Evolutionary conservation across 129 eudicot genomes (phyloP).

Genomic region (Kitagawia praeruptora): DNA sequence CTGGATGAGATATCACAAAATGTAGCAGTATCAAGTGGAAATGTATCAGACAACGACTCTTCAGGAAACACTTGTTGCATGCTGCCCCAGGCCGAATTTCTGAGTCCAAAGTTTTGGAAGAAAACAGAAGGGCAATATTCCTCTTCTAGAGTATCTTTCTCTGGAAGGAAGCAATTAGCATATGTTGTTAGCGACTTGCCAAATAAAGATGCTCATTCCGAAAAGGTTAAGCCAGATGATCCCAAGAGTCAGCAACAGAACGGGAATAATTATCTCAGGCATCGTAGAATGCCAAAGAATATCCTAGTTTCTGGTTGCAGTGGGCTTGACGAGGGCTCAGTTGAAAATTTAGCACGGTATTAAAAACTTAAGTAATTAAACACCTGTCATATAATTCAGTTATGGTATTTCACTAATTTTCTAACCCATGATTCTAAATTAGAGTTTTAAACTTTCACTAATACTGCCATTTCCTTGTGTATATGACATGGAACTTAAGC

Average conservation of each 20-base stretch:
- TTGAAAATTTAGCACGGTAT: background rate
- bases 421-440: background rate
- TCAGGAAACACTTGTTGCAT: constrained; percentile 53
- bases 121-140: constrained; percentile 54
- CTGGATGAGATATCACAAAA: constrained; percentile 80
- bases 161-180: constrained; percentile 28
- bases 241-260: constrained; percentile 18
- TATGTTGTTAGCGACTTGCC: constrained; percentile 12
- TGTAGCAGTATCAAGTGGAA: constrained; percentile 55
- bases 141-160: constrained; percentile 28
- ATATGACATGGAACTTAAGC: background rate
- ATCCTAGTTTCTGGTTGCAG: constrained; percentile 14
- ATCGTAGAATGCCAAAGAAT: constrained; percentile 19
- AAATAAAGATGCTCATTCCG: constrained; percentile 19
- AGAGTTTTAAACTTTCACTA: background rate
- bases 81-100: constrained; percentile 65
- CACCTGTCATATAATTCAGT: background rate
- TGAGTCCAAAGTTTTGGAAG: constrained; percentile 91
- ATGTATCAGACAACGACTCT: constrained; percentile 40
- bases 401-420: background rate
- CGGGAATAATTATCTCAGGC: constrained; percentile 13
- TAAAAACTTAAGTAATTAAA: background rate
- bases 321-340: constrained; percentile 28
- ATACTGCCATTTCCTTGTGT: background rate
- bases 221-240: constrained; percentile 22